Evolutionary conservation across 1,139 yeast genomes (phyloP), one percentile per base, ranked within the genome.

Genomic region (Suhomyces anneliseae): DNA sequence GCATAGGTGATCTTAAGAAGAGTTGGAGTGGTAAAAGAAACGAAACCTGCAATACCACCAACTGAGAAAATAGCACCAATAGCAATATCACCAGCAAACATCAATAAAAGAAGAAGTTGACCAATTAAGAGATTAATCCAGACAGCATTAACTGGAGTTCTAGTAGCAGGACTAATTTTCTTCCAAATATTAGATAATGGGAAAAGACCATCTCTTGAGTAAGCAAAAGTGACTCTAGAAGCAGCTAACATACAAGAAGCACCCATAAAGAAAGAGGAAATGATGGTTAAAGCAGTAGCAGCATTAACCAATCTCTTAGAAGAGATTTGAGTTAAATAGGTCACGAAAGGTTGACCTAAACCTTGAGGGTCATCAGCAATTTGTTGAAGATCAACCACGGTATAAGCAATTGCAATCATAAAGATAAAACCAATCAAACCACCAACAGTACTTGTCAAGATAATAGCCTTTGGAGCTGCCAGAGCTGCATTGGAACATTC

Each of bases 1-100:
- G 85, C 78, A 55, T 75, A 79, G 1, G 86, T 77, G 52, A 82
- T 76, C 59, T 83, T 81, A 54, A 86, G 72, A 6, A 81, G 61
- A 11, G 86, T 81, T 24, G 92, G 92, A 56, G 82, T 70, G n/a
- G 82, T 76, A 62, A 85, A 85, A 1, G 90, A 85, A 51, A 85
- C 76, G 58, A 84, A 85, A 0, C 88, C 84, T 14, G 87, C 80
- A 59, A 85, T 84, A 46, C 90, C 92, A 44, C 90, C 90, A 36
- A 85, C 88, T 1, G 88, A 83, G 68, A 86, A 86, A 47, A 85
- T 82, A 41, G 93, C 92, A 38, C 83, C 85, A 56, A 86, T 82
- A 38, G 90, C 87, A 11, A 79, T 74, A 47, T 78, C 82, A 34
- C 88, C 89, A 32, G 86, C 87, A 66, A 85, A 83, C 60, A 84